Base-by-base conservation (phyloP, 176 grass and related monocot genomes). In the Juncus inflexus region DNA sequence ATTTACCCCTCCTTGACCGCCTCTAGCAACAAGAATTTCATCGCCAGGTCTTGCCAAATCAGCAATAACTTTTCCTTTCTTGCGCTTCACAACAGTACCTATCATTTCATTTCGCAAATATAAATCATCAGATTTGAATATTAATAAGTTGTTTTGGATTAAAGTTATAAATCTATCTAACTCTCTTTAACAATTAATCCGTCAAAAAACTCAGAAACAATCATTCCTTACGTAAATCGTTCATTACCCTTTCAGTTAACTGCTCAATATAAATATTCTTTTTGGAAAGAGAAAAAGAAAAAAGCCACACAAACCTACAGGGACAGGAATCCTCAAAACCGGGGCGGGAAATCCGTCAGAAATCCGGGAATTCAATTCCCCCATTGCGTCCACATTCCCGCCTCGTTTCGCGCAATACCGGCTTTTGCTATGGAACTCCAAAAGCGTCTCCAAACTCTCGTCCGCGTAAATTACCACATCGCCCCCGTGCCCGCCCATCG, bases 1-100 rank as follows among this genome's bases (percentile, higher is more conserved):
- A 79, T 86, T 78, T 78, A 97, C 92, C 79, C 92, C 87, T 7
- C 87, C 92, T 70, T 86, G 92, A 69, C 92, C 92, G 67, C 92
- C 92, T 60, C 82, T 97, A 67, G 87, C 92, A 76, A 97, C 82
- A 50, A 97, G 65, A 80, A 97, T 75, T 77, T 89, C 82, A 65
- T 97, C 87, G 62, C 87, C 87, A 0, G 77, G 92, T 59, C 69
- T 85, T 60, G 82, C 74, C 67, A 97, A 91, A 83, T 97, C 92
- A 63, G 92, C 87, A 70, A 97, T 77, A 62, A 91, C 62, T 61
- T 80, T 67, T 9, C 84, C 92, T 76, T 90, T 97, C 82, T 89
- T 91, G 52, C 80, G 84, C 50, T 87, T 97, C 74, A 91, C 84
- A 60, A 86, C 84, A 12, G 87, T 97, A 37, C 92, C 92, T 97